phyloP scores from a whole-genome alignment of 495 filamentous ascomycete species.

The Hypoxylon rickii region DNA sequence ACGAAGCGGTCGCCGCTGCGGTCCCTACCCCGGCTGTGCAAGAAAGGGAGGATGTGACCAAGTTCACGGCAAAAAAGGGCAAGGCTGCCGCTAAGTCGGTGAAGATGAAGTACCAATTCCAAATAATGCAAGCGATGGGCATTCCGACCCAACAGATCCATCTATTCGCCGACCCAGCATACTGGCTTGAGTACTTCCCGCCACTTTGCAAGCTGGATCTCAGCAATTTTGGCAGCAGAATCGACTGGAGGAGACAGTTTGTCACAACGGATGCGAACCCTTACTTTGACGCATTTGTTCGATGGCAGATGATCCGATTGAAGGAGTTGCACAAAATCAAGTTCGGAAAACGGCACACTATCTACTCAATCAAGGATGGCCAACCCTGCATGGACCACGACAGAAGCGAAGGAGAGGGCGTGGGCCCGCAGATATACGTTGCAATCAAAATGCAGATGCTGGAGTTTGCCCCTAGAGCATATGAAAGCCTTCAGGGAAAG shows the following conservation, averaged over 20 bases:
- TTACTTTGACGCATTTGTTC: slow-evolving; percentile 93
- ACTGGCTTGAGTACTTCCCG: slow-evolving; percentile 92
- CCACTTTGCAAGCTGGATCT: slow-evolving; percentile 80
- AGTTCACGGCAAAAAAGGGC: slow-evolving; percentile 92
- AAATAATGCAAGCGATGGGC: slow-evolving; percentile 72
- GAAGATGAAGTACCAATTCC: slow-evolving; percentile 69
- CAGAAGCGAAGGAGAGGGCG: slow-evolving; percentile 85
- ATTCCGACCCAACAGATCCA: slow-evolving; percentile 87
- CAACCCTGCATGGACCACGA: slow-evolving; percentile 99
- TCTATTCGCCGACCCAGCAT: slow-evolving; percentile 80
- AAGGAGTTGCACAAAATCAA: slow-evolving; percentile 89
- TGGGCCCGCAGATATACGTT: slow-evolving; percentile 90
- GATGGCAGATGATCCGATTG: slow-evolving; percentile 97
- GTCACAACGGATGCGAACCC: slow-evolving; percentile 97
- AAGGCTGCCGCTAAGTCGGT: slow-evolving; percentile 90
- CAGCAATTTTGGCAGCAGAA: slow-evolving; percentile 78
- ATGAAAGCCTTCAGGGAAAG: slow-evolving; percentile 71
- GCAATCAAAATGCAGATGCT: slow-evolving; percentile 86
- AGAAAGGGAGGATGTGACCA: slow-evolving; percentile 67
- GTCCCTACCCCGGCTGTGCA: slow-evolving; percentile 17
- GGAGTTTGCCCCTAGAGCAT: slow-evolving; percentile 78
- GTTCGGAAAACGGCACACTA: slow-evolving; percentile 92
- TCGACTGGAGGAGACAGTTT: slow-evolving; percentile 91
- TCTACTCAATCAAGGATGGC: slow-evolving; percentile 95
- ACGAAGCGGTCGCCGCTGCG: slow-evolving; percentile 42